Conservation (phyloP, 108 stramenopile species). For the Asterionellopsis glacialis region DNA sequence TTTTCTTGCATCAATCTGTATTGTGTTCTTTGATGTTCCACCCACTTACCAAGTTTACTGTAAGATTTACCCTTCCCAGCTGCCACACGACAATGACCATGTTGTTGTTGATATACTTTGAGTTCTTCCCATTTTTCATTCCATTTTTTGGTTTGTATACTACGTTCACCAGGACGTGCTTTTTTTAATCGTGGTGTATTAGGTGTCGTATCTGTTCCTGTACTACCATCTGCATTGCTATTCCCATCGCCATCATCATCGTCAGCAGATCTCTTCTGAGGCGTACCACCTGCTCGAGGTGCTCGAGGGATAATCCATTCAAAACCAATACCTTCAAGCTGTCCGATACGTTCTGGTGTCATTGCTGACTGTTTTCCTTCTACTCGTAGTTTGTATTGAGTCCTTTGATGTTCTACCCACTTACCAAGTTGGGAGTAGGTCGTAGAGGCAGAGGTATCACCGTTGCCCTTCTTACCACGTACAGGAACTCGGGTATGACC, state of each 20-base stretch:
- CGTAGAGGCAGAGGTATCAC: neutral
- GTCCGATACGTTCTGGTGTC: conserved; percentile 34
- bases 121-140: conserved; percentile 44
- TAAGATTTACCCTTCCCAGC: conserved; percentile 1
- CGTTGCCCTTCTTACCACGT: too few relatives aligned
- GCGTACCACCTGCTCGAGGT: too few relatives aligned
- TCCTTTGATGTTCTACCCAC: conserved; percentile 42
- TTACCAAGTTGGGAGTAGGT: conserved; percentile 15
- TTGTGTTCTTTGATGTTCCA: conserved; percentile 20
- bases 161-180: too few relatives aligned
- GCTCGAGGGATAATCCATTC: conserved; percentile 16
- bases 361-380: conserved; percentile 40
- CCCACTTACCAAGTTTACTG: conserved; percentile 7
- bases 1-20: conserved; percentile 26
- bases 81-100: conserved; percentile 37
- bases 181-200: too few relatives aligned
- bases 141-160: conserved; percentile 18
- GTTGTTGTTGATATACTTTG: conserved; percentile 23
- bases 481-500: neutral
- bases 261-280: too few relatives aligned
- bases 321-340: conserved; percentile 32
- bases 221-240: too few relatives aligned
- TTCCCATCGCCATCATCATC: too few relatives aligned
- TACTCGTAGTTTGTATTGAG: conserved; percentile 33
- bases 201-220: too few relatives aligned